Percentiles rank a stretch among this genome's conserved stretches.
Conservation (phyloP, 2,329 filamentous ascomycete species). For the Xylariaceae sp. region DNA sequence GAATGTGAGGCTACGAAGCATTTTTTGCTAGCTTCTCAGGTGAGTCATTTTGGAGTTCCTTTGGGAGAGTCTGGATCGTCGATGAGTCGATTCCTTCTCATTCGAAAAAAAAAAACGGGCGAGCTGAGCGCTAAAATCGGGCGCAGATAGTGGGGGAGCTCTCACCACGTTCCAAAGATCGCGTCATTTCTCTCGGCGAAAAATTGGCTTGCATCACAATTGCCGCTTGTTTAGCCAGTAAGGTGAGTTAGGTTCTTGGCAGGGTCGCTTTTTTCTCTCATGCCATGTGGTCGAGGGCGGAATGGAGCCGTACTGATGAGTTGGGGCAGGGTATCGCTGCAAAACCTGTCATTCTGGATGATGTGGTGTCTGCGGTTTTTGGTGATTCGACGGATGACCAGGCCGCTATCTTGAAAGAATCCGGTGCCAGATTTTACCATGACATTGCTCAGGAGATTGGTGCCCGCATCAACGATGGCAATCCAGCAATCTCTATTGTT, state of each 20-base stretch:
- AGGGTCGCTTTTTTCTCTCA: too few relatives aligned
- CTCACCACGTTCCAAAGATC: slow-evolving; percentile 45
- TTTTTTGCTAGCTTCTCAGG: slow-evolving; percentile 50
- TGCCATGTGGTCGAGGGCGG: too few relatives aligned
- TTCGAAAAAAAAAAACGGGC: neutral
- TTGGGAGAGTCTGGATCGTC: too few relatives aligned
- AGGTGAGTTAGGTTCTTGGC: slow-evolving; percentile 19
- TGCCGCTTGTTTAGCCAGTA: slow-evolving; percentile 28
- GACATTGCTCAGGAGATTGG: slow-evolving; percentile 27
- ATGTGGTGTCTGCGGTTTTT: slow-evolving; percentile 27
- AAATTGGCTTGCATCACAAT: slow-evolving; percentile 31
- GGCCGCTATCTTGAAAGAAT: slow-evolving; percentile 22
- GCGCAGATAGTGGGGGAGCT: slow-evolving; percentile 42
- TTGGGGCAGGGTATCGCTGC: slow-evolving; percentile 27
- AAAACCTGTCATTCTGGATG: slow-evolving; percentile 26
- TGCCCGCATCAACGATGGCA: slow-evolving; percentile 23
- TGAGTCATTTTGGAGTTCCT: slow-evolving; percentile 13
- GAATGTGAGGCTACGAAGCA: slow-evolving; percentile 46
- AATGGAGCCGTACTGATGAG: slow-evolving; percentile 1
- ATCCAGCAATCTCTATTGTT: slow-evolving; percentile 27
- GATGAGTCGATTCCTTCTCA: too few relatives aligned
- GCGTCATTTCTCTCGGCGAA: slow-evolving; percentile 43
- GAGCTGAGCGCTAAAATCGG: slow-evolving; percentile 17
- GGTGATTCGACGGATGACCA: slow-evolving; percentile 26
- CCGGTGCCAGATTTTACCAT: slow-evolving; percentile 28